Evolutionary conservation across 495 filamentous ascomycete genomes (phyloP).

Genomic region (Aspergillus panamensis): DNA sequence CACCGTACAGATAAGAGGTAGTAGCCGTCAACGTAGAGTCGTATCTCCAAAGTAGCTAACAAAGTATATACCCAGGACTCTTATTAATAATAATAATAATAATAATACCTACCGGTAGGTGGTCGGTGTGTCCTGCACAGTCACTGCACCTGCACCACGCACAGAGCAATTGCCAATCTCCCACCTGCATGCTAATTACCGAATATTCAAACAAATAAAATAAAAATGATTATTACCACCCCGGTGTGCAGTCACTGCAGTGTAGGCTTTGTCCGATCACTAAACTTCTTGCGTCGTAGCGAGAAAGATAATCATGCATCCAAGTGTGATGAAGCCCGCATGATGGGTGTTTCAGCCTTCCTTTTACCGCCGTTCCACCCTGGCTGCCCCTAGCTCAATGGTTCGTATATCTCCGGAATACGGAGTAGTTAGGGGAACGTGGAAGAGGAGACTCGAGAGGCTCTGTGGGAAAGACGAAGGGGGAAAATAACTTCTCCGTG

Average conservation of each 20-base stretch:
- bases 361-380: background rate
- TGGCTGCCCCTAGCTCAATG: background rate
- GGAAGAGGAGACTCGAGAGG: no score
- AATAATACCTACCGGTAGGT: background rate
- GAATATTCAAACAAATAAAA: background rate
- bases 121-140: background rate
- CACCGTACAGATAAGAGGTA: no score
- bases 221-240: background rate
- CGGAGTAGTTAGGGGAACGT: no score
- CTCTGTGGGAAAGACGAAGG: no score
- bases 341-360: constrained; percentile 11
- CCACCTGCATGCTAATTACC: background rate
- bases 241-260: background rate
- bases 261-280: no score
- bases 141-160: background rate
- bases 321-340: constrained; percentile 17
- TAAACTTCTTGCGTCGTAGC: background rate
- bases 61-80: no score
- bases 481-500: no score
- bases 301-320: constrained; percentile 5
- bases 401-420: no score
- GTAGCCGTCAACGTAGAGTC: no score
- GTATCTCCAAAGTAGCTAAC: no score
- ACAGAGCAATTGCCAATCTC: constrained; percentile 1
- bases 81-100: no score